Evolutionary conservation across 352 stramenopile genomes (phyloP).

Genomic region (Phytophthora melonis): DNA sequence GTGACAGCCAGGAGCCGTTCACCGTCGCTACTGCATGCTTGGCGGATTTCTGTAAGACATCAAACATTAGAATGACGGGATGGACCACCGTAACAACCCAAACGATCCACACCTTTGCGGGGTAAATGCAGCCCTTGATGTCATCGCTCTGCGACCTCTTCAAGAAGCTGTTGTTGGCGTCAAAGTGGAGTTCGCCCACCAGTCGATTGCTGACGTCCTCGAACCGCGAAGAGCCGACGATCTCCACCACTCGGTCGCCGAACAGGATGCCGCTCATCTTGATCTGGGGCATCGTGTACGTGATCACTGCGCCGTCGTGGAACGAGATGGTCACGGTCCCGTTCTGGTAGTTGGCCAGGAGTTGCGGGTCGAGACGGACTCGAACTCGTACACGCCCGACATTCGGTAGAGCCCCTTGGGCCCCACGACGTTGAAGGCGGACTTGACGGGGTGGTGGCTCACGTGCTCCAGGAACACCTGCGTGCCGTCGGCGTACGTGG

Average conservation of each 20-base stretch:
- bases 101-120: constrained; percentile 45
- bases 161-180: constrained; percentile 74
- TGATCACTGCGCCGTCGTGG: constrained; percentile 60
- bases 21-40: constrained; percentile 59
- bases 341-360: constrained; percentile 77
- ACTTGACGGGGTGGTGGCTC: constrained; percentile 74
- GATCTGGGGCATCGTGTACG: constrained; percentile 79
- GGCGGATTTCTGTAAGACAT: constrained; percentile 42
- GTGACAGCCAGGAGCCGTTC: constrained; percentile 74
- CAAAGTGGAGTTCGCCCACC: constrained; percentile 64
- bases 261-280: constrained; percentile 83
- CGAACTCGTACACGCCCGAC: constrained; percentile 74
- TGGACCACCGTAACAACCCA: neutral
- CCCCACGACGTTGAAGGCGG: constrained; percentile 61
- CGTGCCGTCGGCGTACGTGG: constrained; percentile 74
- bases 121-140: constrained; percentile 74
- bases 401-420: constrained; percentile 63
- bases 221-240: constrained; percentile 63
- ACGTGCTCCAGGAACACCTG: constrained; percentile 79
- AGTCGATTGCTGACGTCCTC: constrained; percentile 55
- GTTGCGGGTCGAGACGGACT: constrained; percentile 73
- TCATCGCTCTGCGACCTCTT: constrained; percentile 72
- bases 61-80: neutral
- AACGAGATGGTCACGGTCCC: constrained; percentile 57
- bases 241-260: constrained; percentile 76